A percentile compares a stretch with the other conserved stretches of the same genome.
These are phyloP conservation scores for Quercus phellos DNA, from an alignment of 331 rosid species.

Conservation along the genomic window DNA sequence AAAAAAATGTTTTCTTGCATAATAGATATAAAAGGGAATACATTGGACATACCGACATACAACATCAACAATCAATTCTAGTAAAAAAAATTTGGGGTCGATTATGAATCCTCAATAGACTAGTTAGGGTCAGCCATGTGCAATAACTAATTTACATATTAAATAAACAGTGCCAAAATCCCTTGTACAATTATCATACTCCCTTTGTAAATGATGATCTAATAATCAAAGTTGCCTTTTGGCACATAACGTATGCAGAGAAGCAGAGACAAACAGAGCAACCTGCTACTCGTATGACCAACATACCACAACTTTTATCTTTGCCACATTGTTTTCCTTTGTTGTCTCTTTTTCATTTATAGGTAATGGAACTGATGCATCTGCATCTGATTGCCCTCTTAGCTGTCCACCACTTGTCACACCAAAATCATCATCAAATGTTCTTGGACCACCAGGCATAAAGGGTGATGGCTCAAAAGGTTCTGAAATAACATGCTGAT, in stretches of 20 bases:
- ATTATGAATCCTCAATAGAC: too few species aligned
- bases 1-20: neutral
- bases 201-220: neutral
- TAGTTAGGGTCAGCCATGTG: too few species aligned
- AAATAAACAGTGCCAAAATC: neutral
- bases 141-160: neutral
- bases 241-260: neutral
- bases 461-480: conserved; percentile 91
- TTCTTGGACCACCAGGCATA: conserved; percentile 71
- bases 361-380: conserved; percentile 43
- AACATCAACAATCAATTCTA: too few species aligned
- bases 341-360: conserved; percentile 65
- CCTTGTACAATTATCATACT: neutral
- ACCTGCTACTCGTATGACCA: neutral
- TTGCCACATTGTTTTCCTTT: conserved; percentile 82
- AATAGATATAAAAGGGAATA: neutral
- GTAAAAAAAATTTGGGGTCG: too few species aligned
- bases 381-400: conserved; percentile 59
- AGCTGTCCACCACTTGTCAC: conserved; percentile 49
- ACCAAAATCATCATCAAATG: conserved; percentile 56
- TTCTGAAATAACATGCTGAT: conserved; percentile 85
- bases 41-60: neutral
- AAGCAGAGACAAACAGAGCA: neutral
- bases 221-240: neutral
- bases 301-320: conserved; percentile 98